Conservation (phyloP, 2,329 filamentous ascomycete species). For the Cladosporium colombiae region DNA sequence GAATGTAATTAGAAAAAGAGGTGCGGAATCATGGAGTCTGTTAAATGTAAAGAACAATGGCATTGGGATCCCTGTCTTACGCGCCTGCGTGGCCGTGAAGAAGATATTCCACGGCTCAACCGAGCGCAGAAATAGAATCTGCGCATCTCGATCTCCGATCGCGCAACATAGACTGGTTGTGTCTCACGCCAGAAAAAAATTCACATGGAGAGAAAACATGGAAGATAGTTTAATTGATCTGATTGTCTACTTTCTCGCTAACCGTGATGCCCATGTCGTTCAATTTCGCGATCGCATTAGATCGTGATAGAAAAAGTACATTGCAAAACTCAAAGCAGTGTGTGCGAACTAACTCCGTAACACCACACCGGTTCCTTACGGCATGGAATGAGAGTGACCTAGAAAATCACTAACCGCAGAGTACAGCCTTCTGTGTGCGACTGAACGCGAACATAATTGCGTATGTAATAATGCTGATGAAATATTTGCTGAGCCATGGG, state of each 20-base stretch:
- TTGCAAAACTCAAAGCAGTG: background rate
- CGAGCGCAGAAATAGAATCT: background rate
- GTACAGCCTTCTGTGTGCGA: background rate
- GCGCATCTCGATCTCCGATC: background rate
- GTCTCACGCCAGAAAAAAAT: background rate
- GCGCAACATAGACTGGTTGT: background rate
- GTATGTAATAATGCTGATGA: background rate
- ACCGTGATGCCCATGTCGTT: background rate
- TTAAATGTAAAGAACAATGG: background rate
- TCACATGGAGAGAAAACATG: background rate
- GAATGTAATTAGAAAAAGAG: background rate
- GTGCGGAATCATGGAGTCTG: background rate
- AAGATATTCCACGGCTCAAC: background rate
- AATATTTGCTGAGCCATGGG: background rate
- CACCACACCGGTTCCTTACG: background rate
- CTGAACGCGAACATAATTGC: background rate
- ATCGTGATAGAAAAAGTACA: background rate
- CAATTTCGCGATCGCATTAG: background rate
- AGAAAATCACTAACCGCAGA: background rate
- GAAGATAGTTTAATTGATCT: background rate
- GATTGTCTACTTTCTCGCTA: background rate
- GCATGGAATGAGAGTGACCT: background rate
- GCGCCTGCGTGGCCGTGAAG: slow-evolving; percentile 1
- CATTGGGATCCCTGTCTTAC: background rate
- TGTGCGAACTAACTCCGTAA: background rate